phyloP scores from a whole-genome alignment of 768 basidiomycete genomes.

The Macrolepiota fuliginosa region DNA sequence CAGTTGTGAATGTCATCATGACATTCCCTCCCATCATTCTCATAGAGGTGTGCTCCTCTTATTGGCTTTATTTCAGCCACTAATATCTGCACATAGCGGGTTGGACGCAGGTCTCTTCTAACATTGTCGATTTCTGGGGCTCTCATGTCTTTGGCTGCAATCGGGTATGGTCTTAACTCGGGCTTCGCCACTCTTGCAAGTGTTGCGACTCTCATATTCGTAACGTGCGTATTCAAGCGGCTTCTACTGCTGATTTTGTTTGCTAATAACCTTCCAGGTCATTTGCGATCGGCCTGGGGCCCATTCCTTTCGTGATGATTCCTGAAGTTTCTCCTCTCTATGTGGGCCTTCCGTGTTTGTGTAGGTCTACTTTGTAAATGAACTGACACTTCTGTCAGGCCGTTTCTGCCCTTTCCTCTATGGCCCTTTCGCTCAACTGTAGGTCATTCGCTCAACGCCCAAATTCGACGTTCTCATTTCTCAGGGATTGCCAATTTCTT shows the following conservation, averaged over 20 bases:
- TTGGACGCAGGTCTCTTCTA: constrained; percentile 75
- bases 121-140: constrained; percentile 65
- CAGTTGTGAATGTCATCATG: constrained; percentile 80
- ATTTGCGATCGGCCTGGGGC: constrained; percentile 88
- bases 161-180: constrained; percentile 71
- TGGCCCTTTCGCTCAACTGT: constrained; percentile 74
- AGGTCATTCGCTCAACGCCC: constrained; percentile 19
- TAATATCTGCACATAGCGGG: constrained; percentile 39
- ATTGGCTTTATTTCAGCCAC: constrained; percentile 5
- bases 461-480: constrained; percentile 7
- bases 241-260: neutral
- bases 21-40: constrained; percentile 86
- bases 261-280: constrained; percentile 43
- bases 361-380: constrained; percentile 1
- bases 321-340: constrained; percentile 84
- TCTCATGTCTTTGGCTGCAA: constrained; percentile 56
- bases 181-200: constrained; percentile 63
- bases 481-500: constrained; percentile 86
- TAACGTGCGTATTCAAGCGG: constrained; percentile 53
- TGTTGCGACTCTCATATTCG: constrained; percentile 72
- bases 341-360: constrained; percentile 38
- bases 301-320: constrained; percentile 90
- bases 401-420: constrained; percentile 76
- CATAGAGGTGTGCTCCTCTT: constrained; percentile 61
- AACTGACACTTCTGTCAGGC: constrained; percentile 42